Conservation (phyloP, 345 rosid genomes). For the Lepidium africanum region DNA sequence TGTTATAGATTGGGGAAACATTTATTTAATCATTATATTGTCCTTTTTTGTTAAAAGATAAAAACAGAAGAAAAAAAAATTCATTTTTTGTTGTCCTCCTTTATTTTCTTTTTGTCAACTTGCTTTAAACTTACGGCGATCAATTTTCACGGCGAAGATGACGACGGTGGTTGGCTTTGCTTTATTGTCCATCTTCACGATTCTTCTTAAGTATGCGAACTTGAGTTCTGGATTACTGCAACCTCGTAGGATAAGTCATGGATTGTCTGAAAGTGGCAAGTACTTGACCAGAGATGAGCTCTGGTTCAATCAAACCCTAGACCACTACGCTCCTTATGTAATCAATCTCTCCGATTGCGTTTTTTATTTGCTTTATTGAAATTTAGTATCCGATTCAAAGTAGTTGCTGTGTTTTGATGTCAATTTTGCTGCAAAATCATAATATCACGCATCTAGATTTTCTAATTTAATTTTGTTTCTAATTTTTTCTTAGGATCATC, state of each 20-base stretch:
- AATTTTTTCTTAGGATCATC: slow-evolving; percentile 48
- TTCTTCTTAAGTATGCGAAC: neutral
- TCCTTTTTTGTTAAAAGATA: slow-evolving; percentile 13
- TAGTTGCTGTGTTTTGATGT: neutral
- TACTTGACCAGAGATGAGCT: slow-evolving; percentile 64
- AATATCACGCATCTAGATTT: neutral
- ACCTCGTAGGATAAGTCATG: slow-evolving; percentile 35
- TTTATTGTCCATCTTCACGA: neutral
- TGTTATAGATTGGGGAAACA: slow-evolving; percentile 13
- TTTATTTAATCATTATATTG: slow-evolving; percentile 25
- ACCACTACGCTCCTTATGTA: slow-evolving; percentile 83
- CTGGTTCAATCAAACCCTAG: slow-evolving; percentile 86
- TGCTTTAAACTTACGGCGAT: slow-evolving; percentile 3
- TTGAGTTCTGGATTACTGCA: slow-evolving; percentile 34
- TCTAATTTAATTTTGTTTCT: neutral
- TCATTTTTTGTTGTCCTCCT: neutral
- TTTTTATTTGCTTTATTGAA: neutral
- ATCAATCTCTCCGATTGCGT: neutral
- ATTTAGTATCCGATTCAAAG: neutral
- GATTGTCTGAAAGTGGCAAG: slow-evolving; percentile 22
- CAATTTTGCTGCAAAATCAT: neutral
- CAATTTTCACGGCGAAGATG: slow-evolving; percentile 19
- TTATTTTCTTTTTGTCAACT: neutral
- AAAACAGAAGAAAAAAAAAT: neutral
- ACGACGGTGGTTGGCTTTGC: slow-evolving; percentile 6